A percentile compares a stretch with the other conserved stretches of the same genome.
These are phyloP conservation scores for Fusarium protoensiforme DNA, from an alignment of 2,329 filamentous ascomycete species.

Conservation along the genomic window DNA sequence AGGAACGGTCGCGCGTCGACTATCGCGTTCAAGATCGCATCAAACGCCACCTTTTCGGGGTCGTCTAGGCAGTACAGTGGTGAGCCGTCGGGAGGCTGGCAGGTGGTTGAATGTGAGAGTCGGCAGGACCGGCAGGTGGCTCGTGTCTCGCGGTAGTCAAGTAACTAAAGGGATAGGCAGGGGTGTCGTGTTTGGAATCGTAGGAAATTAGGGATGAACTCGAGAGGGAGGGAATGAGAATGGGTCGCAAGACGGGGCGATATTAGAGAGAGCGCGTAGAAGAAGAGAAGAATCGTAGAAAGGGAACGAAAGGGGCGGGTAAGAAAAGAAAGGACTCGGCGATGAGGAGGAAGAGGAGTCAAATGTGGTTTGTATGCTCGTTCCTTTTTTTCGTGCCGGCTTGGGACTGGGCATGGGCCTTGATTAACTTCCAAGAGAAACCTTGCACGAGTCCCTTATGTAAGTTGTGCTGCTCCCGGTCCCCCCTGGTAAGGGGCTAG, in stretches of 20 bases:
- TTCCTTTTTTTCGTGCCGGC: constrained; percentile 38
- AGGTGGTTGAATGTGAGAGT: constrained; percentile 29
- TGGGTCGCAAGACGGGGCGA: constrained; percentile 20
- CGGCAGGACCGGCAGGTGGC: constrained; percentile 41
- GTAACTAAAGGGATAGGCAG: constrained; percentile 36
- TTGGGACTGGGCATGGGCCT: constrained; percentile 6
- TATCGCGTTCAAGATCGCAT: constrained; percentile 10
- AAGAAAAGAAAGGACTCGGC: constrained; percentile 36
- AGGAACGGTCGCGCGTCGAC: constrained; percentile 14
- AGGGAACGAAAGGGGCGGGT: constrained; percentile 29
- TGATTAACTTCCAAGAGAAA: constrained; percentile 22
- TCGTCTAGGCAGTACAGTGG: constrained; percentile 12
- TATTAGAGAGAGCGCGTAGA: constrained; percentile 20
- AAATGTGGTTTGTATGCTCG: constrained; percentile 23
- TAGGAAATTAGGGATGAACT: constrained; percentile 17
- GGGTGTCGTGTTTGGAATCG: constrained; percentile 22
- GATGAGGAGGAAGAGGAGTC: constrained; percentile 27
- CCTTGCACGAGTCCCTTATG: constrained; percentile 26
- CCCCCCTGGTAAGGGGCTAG: constrained; percentile 34
- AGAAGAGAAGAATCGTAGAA: constrained; percentile 14
- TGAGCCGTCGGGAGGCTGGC: constrained; percentile 24
- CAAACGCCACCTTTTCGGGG: constrained; percentile 2
- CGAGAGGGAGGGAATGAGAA: constrained; percentile 14
- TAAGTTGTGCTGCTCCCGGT: constrained; percentile 22
- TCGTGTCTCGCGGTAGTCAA: constrained; percentile 41